Conservation (phyloP, 2,329 filamentous ascomycete genomes). For the Alternaria tenuissima region DNA sequence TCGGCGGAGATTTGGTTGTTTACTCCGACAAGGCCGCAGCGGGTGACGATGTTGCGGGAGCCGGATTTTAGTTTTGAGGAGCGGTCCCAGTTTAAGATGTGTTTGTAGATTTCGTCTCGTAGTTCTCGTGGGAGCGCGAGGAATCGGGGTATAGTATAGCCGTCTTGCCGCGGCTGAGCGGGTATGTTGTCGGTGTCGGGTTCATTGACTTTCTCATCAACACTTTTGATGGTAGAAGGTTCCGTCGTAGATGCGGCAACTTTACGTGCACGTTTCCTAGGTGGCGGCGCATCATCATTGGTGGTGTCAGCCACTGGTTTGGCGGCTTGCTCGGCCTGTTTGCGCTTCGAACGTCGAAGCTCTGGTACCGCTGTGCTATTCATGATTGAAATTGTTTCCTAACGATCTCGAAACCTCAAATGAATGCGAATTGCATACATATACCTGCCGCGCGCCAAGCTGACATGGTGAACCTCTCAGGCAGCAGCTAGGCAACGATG, state of each 20-base stretch:
- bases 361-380: not conserved
- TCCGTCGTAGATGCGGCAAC: not conserved
- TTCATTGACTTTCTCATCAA: not conserved
- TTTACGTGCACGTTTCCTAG: constrained; percentile 7
- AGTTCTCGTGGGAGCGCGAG: constrained; percentile 28
- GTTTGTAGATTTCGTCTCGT: constrained; percentile 28
- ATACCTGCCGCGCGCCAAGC: not conserved
- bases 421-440: not conserved
- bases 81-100: constrained; percentile 12
- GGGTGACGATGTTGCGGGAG: constrained; percentile 14
- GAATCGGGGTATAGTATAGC: constrained; percentile 8
- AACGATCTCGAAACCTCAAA: not conserved
- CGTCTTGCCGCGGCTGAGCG: too few species aligned
- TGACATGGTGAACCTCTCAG: not conserved
- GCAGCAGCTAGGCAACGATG: constrained; percentile 14
- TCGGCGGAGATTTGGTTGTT: constrained; percentile 24
- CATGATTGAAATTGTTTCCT: not conserved
- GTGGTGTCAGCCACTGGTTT: not conserved
- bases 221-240: not conserved
- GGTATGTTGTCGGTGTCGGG: too few species aligned
- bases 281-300: not conserved
- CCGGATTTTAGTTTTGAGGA: constrained; percentile 10
- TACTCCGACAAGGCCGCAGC: constrained; percentile 18
- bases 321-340: not conserved
- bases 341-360: constrained; percentile 10